A percentile compares a stretch with the other conserved stretches of the same genome.
These are phyloP conservation scores for Mortierella sp. DNA, from an alignment of 371 early-diverging fungal species.

Conservation along the genomic window DNA sequence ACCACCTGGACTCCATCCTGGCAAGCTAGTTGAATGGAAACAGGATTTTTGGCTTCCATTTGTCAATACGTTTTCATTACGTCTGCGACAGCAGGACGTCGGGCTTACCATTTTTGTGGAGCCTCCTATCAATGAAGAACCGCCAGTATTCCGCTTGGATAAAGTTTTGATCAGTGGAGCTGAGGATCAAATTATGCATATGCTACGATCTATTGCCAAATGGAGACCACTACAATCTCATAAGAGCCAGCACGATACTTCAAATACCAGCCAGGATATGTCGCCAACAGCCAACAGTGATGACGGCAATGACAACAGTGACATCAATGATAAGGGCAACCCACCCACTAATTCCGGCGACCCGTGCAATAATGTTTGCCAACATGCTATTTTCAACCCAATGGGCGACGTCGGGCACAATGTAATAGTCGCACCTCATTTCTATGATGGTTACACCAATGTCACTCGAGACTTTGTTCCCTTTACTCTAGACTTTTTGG, in stretches of 20 bases:
- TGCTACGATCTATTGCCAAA: constrained; percentile 22
- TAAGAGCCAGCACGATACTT: constrained; percentile 16
- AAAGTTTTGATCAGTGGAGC: constrained; percentile 47
- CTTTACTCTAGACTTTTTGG: constrained; percentile 70
- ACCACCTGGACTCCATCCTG: constrained; percentile 51
- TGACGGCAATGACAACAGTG: neutral
- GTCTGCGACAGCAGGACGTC: constrained; percentile 68
- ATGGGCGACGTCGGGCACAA: constrained; percentile 68
- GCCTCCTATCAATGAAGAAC: constrained; percentile 78
- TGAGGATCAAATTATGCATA: constrained; percentile 29
- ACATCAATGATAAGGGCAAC: neutral
- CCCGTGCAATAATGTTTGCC: constrained; percentile 29
- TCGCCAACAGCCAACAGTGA: neutral
- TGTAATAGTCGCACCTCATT: constrained; percentile 83
- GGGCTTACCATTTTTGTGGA: constrained; percentile 78
- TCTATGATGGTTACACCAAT: constrained; percentile 73
- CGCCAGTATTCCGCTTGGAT: constrained; percentile 36
- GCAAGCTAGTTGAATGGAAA: constrained; percentile 69
- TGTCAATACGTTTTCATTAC: constrained; percentile 70
- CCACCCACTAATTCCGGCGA: neutral
- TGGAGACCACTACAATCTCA: constrained; percentile 19
- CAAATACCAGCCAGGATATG: constrained; percentile 8
- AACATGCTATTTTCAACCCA: constrained; percentile 49
- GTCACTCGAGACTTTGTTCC: constrained; percentile 55
- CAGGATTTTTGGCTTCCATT: constrained; percentile 81